These are phyloP conservation scores for Babesia ovata DNA, from an alignment of 169 alveolate species.

Conservation along the genomic window DNA sequence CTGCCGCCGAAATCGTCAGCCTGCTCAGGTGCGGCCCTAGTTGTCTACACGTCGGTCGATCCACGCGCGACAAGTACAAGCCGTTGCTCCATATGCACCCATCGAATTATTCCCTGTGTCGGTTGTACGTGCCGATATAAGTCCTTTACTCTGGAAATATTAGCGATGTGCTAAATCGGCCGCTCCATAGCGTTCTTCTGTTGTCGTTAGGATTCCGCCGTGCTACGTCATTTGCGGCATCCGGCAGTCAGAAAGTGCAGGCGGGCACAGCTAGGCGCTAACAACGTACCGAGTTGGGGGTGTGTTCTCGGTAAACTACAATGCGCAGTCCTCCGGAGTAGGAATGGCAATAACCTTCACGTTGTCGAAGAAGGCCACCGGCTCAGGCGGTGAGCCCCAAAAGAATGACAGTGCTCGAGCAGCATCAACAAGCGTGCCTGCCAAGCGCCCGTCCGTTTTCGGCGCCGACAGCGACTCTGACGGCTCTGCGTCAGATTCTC, in stretches of 20 bases:
- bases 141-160: no score
- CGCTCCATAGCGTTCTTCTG: no score
- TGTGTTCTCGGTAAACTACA: no score
- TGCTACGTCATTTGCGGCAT: no score
- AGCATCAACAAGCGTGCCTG: background rate
- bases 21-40: background rate
- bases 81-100: background rate
- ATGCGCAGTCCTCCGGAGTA: background rate
- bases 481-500: slow-evolving; percentile 7
- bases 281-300: no score
- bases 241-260: no score
- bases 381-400: background rate
- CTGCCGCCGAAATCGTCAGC: background rate
- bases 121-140: no score
- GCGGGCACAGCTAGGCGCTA: no score
- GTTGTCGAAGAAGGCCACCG: background rate
- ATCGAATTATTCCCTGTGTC: no score
- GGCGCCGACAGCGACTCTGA: slow-evolving; percentile 32
- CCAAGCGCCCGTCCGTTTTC: slow-evolving; percentile 1
- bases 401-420: background rate
- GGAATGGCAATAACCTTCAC: slow-evolving; percentile 20
- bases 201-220: no score
- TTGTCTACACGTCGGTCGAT: background rate
- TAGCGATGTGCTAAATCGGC: no score
- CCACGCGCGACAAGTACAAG: background rate